Percentiles rank a stretch among this genome's conserved stretches.
These are phyloP conservation scores for Linum trigynum DNA, from an alignment of 345 rosid species.

Conservation along the genomic window DNA sequence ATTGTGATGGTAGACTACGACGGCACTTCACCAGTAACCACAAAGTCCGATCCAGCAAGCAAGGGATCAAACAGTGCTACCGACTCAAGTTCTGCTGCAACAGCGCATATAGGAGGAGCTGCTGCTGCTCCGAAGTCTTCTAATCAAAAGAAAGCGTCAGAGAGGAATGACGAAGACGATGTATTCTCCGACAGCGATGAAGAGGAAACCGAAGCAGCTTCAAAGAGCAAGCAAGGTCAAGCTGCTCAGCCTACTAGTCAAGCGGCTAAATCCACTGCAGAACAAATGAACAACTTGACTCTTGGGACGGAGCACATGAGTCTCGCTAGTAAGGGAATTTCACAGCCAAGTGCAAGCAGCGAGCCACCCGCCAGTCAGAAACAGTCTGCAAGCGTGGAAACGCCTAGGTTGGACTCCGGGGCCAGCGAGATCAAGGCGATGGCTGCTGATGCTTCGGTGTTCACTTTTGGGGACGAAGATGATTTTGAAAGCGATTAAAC, in stretches of 20 bases:
- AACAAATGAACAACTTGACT: slow-evolving; percentile 13
- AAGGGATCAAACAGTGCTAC: not conserved
- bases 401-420: slow-evolving; percentile 23
- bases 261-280: slow-evolving; percentile 1
- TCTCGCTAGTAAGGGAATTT: not conserved
- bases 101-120: not conserved
- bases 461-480: slow-evolving; percentile 64
- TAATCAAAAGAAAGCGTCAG: slow-evolving; percentile 4
- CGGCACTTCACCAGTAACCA: slow-evolving; percentile 13
- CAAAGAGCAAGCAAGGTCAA: not conserved
- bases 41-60: slow-evolving; percentile 5
- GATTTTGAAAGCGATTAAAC: slow-evolving; percentile 54
- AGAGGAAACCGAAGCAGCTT: not conserved
- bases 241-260: slow-evolving; percentile 9
- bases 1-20: slow-evolving; percentile 19
- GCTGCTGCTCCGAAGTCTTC: slow-evolving; percentile 3
- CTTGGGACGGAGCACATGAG: slow-evolving; percentile 15
- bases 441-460: slow-evolving; percentile 87
- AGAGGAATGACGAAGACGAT: slow-evolving; percentile 13
- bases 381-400: slow-evolving; percentile 16
- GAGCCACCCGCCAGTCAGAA: slow-evolving; percentile 7
- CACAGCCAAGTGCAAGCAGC: not conserved
- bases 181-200: slow-evolving; percentile 8
- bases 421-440: slow-evolving; percentile 58
- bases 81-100: not conserved